Conservation (phyloP, 805 yeast genomes). For the Saturnispora kantuleensis region DNA sequence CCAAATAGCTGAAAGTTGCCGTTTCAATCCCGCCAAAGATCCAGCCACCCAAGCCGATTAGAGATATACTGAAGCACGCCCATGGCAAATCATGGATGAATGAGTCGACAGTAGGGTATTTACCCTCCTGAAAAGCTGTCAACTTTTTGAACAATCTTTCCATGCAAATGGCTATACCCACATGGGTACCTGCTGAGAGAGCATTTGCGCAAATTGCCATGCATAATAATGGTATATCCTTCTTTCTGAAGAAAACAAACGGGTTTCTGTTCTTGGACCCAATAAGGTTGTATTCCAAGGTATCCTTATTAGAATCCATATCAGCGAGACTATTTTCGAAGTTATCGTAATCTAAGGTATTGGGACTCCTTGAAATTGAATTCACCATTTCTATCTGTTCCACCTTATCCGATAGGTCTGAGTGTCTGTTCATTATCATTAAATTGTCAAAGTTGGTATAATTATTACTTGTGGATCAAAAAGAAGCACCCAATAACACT, state of each 20-base stretch:
- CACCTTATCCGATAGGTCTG: background rate
- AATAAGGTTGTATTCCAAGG: background rate
- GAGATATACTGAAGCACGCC: slow-evolving; percentile 30
- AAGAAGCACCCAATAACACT: too few relatives aligned
- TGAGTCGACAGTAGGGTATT: slow-evolving; percentile 17
- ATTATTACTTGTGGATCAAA: too few relatives aligned
- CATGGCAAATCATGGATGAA: slow-evolving; percentile 31
- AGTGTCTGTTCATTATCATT: too few relatives aligned
- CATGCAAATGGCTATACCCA: slow-evolving; percentile 52
- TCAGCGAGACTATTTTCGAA: too few relatives aligned
- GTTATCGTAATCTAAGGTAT: too few relatives aligned
- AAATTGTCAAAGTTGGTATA: too few relatives aligned
- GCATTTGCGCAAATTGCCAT: slow-evolving; percentile 26
- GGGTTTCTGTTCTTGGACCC: slow-evolving; percentile 11
- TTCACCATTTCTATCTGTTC: background rate
- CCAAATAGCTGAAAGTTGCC: slow-evolving; percentile 54
- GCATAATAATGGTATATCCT: slow-evolving; percentile 18
- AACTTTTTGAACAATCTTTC: slow-evolving; percentile 52
- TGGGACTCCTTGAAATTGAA: background rate
- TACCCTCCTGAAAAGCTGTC: slow-evolving; percentile 25
- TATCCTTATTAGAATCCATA: background rate
- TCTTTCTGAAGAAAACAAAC: slow-evolving; percentile 19
- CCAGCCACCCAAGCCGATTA: slow-evolving; percentile 38
- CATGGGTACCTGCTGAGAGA: slow-evolving; percentile 47
- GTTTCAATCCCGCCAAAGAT: slow-evolving; percentile 45